Percentiles rank a stretch among this genome's conserved stretches.
These are phyloP conservation scores for Hypoxylon sp. DNA, from an alignment of 2,329 filamentous ascomycete species.

Conservation along the genomic window DNA sequence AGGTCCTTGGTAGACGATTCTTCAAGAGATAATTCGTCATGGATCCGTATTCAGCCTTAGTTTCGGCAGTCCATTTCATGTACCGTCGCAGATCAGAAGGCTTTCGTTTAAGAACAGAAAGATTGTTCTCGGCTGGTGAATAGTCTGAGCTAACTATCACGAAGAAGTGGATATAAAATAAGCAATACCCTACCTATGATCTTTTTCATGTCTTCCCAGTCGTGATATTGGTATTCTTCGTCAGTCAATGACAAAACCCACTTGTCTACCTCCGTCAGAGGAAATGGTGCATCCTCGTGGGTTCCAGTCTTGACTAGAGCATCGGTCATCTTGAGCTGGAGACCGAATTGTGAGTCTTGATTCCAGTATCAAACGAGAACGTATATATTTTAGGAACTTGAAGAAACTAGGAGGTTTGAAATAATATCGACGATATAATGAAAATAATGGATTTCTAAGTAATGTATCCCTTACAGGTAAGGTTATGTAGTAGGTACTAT, in stretches of 20 bases:
- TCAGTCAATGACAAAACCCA: constrained; percentile 75
- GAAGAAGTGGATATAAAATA: constrained; percentile 14
- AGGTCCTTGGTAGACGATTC: constrained; percentile 76
- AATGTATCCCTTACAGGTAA: not conserved
- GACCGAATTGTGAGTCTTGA: not conserved
- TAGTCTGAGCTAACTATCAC: constrained; percentile 55
- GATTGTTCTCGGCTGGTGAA: constrained; percentile 64
- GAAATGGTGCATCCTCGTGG: constrained; percentile 66
- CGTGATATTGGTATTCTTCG: constrained; percentile 76
- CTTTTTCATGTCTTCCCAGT: constrained; percentile 79
- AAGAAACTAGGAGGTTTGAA: not conserved
- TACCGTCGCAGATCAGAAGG: constrained; percentile 87
- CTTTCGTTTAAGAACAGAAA: constrained; percentile 82
- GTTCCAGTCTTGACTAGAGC: constrained; percentile 35
- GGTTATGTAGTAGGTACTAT: not conserved
- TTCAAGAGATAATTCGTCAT: constrained; percentile 84
- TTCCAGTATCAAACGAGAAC: constrained; percentile 2
- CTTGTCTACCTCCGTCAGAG: constrained; percentile 71
- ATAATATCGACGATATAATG: not conserved
- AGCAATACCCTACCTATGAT: constrained; percentile 70
- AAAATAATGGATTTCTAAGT: not conserved
- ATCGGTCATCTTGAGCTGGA: constrained; percentile 58
- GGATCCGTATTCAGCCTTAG: constrained; percentile 81
- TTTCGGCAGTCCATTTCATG: constrained; percentile 79
- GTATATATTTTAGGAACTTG: not conserved